Percentiles rank a stretch among this genome's conserved stretches.
phyloP scores from a whole-genome alignment of 177 flowering plant genomes.

The Vitis hybrid region DNA sequence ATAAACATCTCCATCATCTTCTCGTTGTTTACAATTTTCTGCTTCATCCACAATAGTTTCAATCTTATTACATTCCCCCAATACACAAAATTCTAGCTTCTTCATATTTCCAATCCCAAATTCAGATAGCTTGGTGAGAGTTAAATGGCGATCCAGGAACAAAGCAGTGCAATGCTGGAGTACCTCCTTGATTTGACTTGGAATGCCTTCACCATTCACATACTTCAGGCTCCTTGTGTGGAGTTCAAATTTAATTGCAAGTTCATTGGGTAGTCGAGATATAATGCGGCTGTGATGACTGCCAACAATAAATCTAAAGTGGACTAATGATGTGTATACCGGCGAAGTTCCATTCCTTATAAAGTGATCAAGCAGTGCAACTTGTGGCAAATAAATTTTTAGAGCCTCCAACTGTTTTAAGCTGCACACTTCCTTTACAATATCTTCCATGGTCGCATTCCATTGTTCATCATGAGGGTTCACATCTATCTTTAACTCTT shows the following conservation, averaged over 20 bases:
- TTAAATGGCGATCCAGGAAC: constrained; percentile 5
- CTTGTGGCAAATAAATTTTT: constrained; percentile 3
- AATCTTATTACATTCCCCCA: constrained; percentile 13
- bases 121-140: constrained; percentile 4
- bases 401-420: background rate
- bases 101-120: background rate
- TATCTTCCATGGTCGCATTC: background rate
- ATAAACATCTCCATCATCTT: no score
- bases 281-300: background rate
- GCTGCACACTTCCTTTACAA: background rate
- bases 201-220: background rate
- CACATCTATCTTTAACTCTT: constrained; percentile 10
- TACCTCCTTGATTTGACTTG: background rate
- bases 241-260: background rate
- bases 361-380: no score
- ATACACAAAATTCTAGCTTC: constrained; percentile 3
- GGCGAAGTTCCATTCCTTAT: background rate
- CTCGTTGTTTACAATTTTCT: background rate
- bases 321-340: background rate
- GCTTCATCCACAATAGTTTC: no score
- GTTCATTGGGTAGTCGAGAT: no score
- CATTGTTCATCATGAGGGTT: constrained; percentile 1
- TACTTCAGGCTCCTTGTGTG: background rate
- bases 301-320: no score
- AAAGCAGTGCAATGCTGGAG: background rate